Conservation (phyloP, 1,284 basidiomycete genomes). For the Rhodotorula sp. region DNA sequence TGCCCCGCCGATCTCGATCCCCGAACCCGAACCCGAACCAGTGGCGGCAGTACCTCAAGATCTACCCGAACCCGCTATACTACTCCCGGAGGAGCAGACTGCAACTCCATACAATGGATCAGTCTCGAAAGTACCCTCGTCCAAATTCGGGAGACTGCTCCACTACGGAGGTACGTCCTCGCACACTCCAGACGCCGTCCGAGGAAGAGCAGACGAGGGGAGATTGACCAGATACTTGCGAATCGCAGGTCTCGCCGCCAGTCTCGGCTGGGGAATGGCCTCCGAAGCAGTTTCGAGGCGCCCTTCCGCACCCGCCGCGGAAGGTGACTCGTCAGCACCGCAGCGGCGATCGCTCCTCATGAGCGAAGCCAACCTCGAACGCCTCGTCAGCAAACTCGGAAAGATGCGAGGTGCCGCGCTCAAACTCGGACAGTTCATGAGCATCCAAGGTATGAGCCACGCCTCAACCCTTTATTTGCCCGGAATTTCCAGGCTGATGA, state of each 20-base stretch:
- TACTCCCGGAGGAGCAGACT: neutral
- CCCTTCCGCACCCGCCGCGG: neutral
- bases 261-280: conserved; percentile 63
- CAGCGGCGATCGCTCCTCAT: conserved; percentile 59
- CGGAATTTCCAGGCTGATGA: no score
- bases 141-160: conserved; percentile 77
- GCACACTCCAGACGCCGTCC: neutral
- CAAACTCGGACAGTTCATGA: conserved; percentile 96
- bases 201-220: neutral
- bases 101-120: conserved; percentile 51
- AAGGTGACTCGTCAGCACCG: neutral
- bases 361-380: conserved; percentile 82
- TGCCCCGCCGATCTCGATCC: no score
- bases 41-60: no score
- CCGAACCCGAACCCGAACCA: no score
- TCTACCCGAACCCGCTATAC: neutral
- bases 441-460: conserved; percentile 76
- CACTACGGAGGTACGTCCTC: conserved; percentile 79
- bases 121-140: conserved; percentile 81
- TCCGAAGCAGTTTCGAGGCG: conserved; percentile 52
- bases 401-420: conserved; percentile 95
- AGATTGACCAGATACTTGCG: neutral
- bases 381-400: conserved; percentile 86
- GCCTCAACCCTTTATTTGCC: no score
- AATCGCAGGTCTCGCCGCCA: conserved; percentile 64